Base-by-base conservation (phyloP, 1,284 basidiomycete species). In the Tilletia setariae region DNA sequence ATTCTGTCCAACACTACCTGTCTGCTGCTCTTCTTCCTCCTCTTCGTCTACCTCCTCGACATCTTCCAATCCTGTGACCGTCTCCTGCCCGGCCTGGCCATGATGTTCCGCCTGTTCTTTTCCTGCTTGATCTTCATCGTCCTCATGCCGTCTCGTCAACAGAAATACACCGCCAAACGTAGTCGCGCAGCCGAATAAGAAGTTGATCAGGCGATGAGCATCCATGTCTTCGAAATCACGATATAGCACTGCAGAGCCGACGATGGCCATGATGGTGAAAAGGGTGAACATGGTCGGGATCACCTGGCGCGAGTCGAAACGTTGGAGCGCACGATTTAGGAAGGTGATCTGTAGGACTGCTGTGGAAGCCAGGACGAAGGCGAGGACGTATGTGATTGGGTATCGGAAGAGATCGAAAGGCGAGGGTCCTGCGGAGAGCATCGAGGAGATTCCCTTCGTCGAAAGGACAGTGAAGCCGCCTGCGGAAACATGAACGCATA, bases 401-500 rank as follows among this genome's bases (percentile, higher is more conserved):
- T 80, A 71, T 25, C 69, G 69, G 68, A 82, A 67, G 32, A 76
- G 68, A 8, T 70, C 72, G 7, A 75, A 69, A 9, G 70, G 67
- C 2, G 30, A 61, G 56, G 70, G 67, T 0, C 75, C 74, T 6
- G 71, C 71, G 1, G 77, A 76, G 40, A 82, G 72, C 40, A 98
- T 85, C 0, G 91, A 92, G 15, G 93, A 94, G 46, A 96, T 84
- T 0, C 91, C 94, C 80, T 98, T 98, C 1, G 95, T 98, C 0
- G 92, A 89, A 2, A 98, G 85, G 0, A 97, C 94, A 0, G 94
- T 97, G 82, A 94, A 97, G 3, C 93, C 94, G 30, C 93, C 93
- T 90, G 15, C 51, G 4, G 23, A 28, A 56, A 40, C n/a, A 11
- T 40, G 35, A 40, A 40, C 11, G 35, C 35, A 40, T 40, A 11